Conservation (phyloP, 2,329 filamentous ascomycete genomes). For the Trichophyton simii region DNA sequence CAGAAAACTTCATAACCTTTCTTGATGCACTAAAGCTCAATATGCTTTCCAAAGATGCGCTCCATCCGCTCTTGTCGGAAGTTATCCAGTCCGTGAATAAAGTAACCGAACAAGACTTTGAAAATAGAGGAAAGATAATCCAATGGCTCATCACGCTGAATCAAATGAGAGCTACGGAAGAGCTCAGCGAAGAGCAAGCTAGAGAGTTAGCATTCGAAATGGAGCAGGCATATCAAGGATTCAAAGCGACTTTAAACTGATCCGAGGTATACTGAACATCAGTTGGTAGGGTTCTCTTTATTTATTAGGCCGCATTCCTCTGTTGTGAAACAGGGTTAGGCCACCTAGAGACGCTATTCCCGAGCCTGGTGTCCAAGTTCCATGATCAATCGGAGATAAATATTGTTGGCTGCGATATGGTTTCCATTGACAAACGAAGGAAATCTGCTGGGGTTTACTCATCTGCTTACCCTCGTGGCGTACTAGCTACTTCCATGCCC, state of each 20-base stretch:
- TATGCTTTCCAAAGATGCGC: slow-evolving; percentile 82
- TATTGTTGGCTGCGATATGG: too few species aligned
- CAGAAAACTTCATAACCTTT: slow-evolving; percentile 97
- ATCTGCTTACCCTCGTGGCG: too few species aligned
- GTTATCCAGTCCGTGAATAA: slow-evolving; percentile 96
- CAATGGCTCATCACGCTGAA: slow-evolving; percentile 97
- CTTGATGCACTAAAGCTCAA: slow-evolving; percentile 88
- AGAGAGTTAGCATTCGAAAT: slow-evolving; percentile 87
- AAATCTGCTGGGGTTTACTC: too few species aligned
- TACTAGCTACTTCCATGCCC: too few species aligned
- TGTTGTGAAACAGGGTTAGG: too few species aligned
- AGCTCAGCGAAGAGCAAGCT: slow-evolving; percentile 74
- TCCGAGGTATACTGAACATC: background rate
- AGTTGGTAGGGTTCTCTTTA: too few species aligned
- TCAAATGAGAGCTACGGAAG: slow-evolving; percentile 92
- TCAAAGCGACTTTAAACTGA: slow-evolving; percentile 63
- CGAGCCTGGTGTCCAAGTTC: too few species aligned
- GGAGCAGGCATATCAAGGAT: slow-evolving; percentile 85
- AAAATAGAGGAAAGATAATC: slow-evolving; percentile 91
- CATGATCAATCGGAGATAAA: too few species aligned
- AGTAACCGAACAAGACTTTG: slow-evolving; percentile 89
- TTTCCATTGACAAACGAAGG: too few species aligned
- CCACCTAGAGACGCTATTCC: too few species aligned
- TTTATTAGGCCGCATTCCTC: too few species aligned
- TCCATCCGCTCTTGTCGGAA: slow-evolving; percentile 90